A percentile compares a stretch with the other conserved stretches of the same genome.
Conservation (phyloP, 768 basidiomycete genomes). For the Rhodotorula kratochvilovae region DNA sequence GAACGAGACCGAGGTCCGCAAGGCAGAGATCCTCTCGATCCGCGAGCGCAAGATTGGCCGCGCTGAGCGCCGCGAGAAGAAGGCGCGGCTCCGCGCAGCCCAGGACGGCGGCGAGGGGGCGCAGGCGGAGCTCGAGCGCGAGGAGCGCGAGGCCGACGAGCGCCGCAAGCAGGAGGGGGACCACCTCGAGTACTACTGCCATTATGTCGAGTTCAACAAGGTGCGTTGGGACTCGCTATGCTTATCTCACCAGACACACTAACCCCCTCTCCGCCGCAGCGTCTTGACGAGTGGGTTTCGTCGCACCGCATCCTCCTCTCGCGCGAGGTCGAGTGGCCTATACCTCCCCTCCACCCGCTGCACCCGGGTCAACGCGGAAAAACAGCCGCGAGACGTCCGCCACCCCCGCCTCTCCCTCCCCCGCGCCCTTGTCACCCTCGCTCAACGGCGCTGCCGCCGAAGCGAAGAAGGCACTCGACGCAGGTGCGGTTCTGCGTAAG, state of each 20-base stretch:
- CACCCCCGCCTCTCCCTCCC: conserved; percentile 1
- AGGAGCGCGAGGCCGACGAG: conserved; percentile 55
- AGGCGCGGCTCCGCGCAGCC: conserved; percentile 43
- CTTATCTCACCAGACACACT: too few relatives aligned
- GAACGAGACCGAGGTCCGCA: conserved; percentile 67
- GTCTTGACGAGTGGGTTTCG: conserved; percentile 93
- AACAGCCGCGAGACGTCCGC: conserved; percentile 26
- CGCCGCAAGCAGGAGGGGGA: conserved; percentile 65
- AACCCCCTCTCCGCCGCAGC: conserved; percentile 45
- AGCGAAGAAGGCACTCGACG: conserved; percentile 42
- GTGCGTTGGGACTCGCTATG: conserved; percentile 10
- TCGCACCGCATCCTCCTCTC: conserved; percentile 77
- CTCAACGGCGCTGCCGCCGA: conserved; percentile 27
- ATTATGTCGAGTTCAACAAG: conserved; percentile 99
- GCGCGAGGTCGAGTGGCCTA: conserved; percentile 88
- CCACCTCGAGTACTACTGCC: conserved; percentile 78
- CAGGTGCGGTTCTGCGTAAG: conserved; percentile 35
- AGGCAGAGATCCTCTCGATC: conserved; percentile 92
- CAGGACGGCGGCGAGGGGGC: conserved; percentile 46
- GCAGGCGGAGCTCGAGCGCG: conserved; percentile 42
- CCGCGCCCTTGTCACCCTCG: neutral
- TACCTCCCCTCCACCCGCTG: conserved; percentile 35
- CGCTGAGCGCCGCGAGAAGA: conserved; percentile 42
- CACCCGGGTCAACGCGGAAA: conserved; percentile 27
- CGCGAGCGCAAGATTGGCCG: conserved; percentile 72